Evolutionary conservation across 208 protist genomes (phyloP), one percentile per base, ranked within the genome.

Genomic region (Balamuthia mandrillaris): DNA sequence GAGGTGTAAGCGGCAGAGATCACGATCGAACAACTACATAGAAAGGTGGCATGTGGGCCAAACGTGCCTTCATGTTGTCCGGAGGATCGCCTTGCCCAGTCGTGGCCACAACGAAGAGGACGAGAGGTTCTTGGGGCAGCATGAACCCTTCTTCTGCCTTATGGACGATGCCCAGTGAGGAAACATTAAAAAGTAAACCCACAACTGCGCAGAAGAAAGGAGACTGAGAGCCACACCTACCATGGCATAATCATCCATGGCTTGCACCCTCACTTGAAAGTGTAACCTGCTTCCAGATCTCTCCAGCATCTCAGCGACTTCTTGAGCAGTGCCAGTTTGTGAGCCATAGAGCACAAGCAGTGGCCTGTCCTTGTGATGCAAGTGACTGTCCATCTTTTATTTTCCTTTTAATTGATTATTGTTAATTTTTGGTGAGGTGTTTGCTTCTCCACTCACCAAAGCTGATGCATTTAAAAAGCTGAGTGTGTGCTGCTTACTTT

Each of bases 51-150:
- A 31, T 27, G 54, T 4, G 14, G 31, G 51, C 7, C 7, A n/a
- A 24, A n/a, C 14, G 47, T 16, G 82, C 88, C 39, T 86, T 91
- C 92, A 95, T 94, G 31, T 87, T 90, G 52, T 94, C 91, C 9
- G 93, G 93, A 14, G 88, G 54, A 35, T 94, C 91, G 12, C 93
- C 93, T 65, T 95, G 90, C 35, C 93, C 93, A 18, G 92, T 91
- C 6, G 93, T 95, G 7, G 92, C 79, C 27, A 84, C 39, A 16
- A 93, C 88, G 74, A 93, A 93, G 10, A 95, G 35, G 2, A 93
- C 84, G 10, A 89, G 37, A 1, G 24, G 75, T 72, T 91, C 89
- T 10, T 66, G 31, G 1, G 89, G 91, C 54, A 94, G 88, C 12
- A 79, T 1, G 37, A 79, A 79, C 45, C 63, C 47, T 27, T 81